A percentile compares a stretch with the other conserved stretches of the same genome.
phyloP scores from a whole-genome alignment of 2,329 filamentous ascomycete species.

The Colletotrichum siamense region DNA sequence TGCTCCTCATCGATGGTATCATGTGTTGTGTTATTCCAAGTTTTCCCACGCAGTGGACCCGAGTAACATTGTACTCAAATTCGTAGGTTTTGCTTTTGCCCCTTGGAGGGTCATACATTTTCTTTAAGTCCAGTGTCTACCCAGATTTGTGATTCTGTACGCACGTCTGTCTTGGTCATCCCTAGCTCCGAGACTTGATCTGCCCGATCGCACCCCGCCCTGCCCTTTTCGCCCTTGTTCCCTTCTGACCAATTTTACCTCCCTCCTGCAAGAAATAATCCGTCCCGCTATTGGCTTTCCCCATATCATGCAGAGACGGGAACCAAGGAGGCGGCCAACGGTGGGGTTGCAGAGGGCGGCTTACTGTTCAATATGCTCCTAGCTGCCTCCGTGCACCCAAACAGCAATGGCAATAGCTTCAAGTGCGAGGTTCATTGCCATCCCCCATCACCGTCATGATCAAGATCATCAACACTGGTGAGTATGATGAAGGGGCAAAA shows the following conservation, averaged over 20 bases:
- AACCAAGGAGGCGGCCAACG: constrained; percentile 9
- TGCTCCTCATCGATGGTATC: neutral
- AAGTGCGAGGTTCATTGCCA: neutral
- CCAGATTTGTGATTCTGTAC: constrained; percentile 6
- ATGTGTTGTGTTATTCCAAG: neutral
- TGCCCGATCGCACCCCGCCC: neutral
- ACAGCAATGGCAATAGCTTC: constrained; percentile 13
- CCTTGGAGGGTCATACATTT: neutral
- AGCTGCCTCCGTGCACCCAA: neutral
- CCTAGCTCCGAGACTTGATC: constrained; percentile 7
- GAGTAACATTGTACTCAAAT: neutral
- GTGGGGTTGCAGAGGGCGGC: constrained; percentile 10
- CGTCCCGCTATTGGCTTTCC: constrained; percentile 15
- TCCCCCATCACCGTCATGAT: neutral
- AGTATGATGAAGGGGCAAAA: neutral
- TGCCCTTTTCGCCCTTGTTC: constrained; percentile 12
- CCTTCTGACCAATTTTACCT: constrained; percentile 6
- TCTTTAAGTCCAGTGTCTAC: neutral
- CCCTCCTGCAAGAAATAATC: constrained; percentile 2
- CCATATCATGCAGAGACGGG: neutral
- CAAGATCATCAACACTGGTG: neutral
- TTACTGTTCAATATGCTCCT: neutral
- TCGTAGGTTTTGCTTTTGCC: neutral
- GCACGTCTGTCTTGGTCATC: constrained; percentile 15
- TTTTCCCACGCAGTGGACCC: neutral